phyloP scores from a whole-genome alignment of 768 basidiomycete species.

The Mycena rebaudengoi region DNA sequence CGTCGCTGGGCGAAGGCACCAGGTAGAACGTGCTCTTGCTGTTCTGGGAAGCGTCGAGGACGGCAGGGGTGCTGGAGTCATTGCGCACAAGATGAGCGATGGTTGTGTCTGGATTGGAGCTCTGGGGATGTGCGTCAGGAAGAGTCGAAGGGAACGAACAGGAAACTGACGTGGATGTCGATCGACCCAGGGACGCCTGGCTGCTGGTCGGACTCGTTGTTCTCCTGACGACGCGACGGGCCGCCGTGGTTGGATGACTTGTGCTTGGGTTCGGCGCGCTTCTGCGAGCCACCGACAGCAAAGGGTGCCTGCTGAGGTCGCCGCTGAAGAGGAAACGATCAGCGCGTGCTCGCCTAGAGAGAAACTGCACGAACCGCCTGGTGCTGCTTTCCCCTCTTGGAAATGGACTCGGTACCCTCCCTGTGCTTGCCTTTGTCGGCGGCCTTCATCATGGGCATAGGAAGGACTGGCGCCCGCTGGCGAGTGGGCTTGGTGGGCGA shows the following conservation, averaged over 20 bases:
- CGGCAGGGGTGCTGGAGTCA: slow-evolving; percentile 30
- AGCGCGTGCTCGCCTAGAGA: slow-evolving; percentile 15
- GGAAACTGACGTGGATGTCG: no score
- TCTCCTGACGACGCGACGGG: no score
- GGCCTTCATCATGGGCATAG: slow-evolving; percentile 20
- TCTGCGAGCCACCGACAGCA: no score
- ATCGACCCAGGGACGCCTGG: no score
- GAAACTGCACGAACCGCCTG: slow-evolving; percentile 15
- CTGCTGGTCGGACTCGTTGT: no score
- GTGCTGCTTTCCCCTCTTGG: slow-evolving; percentile 3
- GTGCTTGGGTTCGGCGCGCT: no score
- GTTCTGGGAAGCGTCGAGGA: slow-evolving; percentile 60
- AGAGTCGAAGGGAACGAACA: not conserved
- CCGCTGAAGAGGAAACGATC: not conserved
- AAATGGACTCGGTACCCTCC: not conserved
- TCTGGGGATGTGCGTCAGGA: not conserved
- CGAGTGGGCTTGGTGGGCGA: slow-evolving; percentile 15
- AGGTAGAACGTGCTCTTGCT: slow-evolving; percentile 56
- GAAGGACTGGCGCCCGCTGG: slow-evolving; percentile 5
- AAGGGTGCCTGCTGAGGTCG: not conserved
- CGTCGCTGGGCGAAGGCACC: slow-evolving; percentile 32
- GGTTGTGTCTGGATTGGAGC: slow-evolving; percentile 39
- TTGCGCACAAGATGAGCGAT: slow-evolving; percentile 40
- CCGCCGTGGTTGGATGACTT: no score
- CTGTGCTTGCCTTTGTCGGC: slow-evolving; percentile 20